phyloP scores from a whole-genome alignment of 129 eudicot genomes.

The Sambucus nigra region DNA sequence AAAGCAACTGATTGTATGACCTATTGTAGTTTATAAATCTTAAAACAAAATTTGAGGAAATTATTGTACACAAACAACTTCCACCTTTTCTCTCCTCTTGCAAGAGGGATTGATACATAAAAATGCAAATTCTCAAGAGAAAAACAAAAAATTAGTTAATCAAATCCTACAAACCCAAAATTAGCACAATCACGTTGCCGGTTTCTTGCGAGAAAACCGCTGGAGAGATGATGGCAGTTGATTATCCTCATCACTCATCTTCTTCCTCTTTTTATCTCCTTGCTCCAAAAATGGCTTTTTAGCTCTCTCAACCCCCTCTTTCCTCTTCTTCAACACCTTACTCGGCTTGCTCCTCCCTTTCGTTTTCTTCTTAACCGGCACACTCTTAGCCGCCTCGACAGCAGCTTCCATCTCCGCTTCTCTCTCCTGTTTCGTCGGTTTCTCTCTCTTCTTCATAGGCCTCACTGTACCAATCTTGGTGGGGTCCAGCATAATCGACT shows the following conservation, averaged over 20 bases:
- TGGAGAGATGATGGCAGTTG: slow-evolving; percentile 52
- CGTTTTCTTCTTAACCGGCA: slow-evolving; percentile 53
- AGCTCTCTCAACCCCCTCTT: slow-evolving; percentile 44
- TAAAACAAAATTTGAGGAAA: too few species aligned
- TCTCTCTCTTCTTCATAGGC: slow-evolving; percentile 39
- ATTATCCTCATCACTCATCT: slow-evolving; percentile 15
- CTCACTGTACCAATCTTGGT: slow-evolving; percentile 65
- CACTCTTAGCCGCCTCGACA: slow-evolving; percentile 46
- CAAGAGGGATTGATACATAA: too few species aligned
- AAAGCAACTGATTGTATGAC: too few species aligned
- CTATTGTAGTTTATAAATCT: too few species aligned
- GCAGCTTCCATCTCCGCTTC: slow-evolving; percentile 77
- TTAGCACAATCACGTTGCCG: slow-evolving; percentile 5
- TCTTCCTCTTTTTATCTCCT: slow-evolving; percentile 53
- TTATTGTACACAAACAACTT: too few species aligned
- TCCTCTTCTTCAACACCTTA: slow-evolving; percentile 58
- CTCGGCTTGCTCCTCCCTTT: slow-evolving; percentile 86
- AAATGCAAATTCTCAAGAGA: too few species aligned
- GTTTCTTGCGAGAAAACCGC: slow-evolving; percentile 48
- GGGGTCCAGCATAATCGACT: slow-evolving; percentile 85
- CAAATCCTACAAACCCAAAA: neutral
- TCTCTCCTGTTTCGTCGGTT: slow-evolving; percentile 38
- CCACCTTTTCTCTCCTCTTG: too few species aligned
- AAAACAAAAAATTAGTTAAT: neutral
- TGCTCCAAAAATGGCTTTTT: slow-evolving; percentile 55